Evolutionary conservation across 108 stramenopile genomes (phyloP), one percentile per base, ranked within the genome.

Genomic region (Nitzschia putrida): DNA sequence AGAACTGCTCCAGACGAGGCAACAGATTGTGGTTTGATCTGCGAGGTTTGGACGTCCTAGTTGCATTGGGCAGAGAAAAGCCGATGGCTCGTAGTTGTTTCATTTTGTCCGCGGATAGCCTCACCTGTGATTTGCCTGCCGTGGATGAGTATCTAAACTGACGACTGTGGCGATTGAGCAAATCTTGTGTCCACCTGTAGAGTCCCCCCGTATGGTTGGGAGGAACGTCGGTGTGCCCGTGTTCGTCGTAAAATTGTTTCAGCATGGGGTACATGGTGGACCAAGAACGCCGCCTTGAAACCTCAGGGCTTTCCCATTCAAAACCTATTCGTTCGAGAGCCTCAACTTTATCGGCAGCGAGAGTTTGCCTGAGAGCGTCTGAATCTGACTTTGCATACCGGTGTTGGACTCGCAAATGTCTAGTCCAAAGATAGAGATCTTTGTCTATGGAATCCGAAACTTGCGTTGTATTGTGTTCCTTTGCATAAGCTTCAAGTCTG

Each of bases 371-470:
- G 21, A 25, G 65, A 3, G 29, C 29, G 4, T 23, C 16, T 55
- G 49, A 12, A 42, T 22, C 41, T 34, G 9, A 16, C 13, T 0
- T 20, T 3, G 6, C 70, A 52, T 63, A 61, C n/a, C 54, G 67
- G 69, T 79, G 79, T 44, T 83, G 79, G 34, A 64, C 65, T 3
- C 83, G 78, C 52, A 79, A 41, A 1, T 47, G 51, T n/a, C 55
- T 47, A 8, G 44, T 39, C 74, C 78, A 83, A 38, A 61, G 22
- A 45, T 61, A 55, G 50, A 83, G 71, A 53, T 83, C 78, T 13
- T 45, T 24, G 38, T 82, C 81, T 18, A 74, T 38, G 0, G 61
- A 22, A 44, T 21, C 10, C 20, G 58, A 38, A 14, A 68, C 67
- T 8, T 56, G 39, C 14, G 43, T 50, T 21, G 49, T 39, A 7